phyloP scores from a whole-genome alignment of 352 stramenopile species.

The Phytophthora pistaciae region DNA sequence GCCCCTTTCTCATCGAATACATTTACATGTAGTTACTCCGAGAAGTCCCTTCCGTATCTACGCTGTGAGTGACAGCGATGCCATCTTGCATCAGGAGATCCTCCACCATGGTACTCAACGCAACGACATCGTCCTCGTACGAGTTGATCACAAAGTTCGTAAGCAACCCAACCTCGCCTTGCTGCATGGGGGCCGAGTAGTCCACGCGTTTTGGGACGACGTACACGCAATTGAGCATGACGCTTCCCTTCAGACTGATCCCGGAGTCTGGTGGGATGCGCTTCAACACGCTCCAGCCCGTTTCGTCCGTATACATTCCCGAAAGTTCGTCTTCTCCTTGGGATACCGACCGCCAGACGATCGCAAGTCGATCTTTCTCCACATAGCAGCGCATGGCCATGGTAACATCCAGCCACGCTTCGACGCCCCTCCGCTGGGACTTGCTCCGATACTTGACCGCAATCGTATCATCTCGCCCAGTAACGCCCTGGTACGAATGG shows the following conservation, averaged over 20 bases:
- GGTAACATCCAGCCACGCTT: constrained; percentile 44
- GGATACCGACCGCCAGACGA: constrained; percentile 61
- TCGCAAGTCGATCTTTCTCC: constrained; percentile 52
- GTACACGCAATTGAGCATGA: constrained; percentile 61
- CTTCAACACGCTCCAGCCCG: constrained; percentile 67
- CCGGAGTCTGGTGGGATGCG: constrained; percentile 38
- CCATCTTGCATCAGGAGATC: constrained; percentile 56
- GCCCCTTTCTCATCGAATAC: too few species aligned
- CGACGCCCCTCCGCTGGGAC: constrained; percentile 29
- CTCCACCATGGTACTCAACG: constrained; percentile 59
- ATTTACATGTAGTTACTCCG: background rate
- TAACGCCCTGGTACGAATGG: constrained; percentile 33
- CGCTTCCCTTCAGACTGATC: constrained; percentile 24
- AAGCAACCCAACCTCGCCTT: constrained; percentile 50
- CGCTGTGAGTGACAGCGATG: background rate
- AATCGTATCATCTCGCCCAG: constrained; percentile 45
- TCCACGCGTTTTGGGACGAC: constrained; percentile 48
- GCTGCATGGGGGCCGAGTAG: constrained; percentile 7
- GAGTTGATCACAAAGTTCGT: constrained; percentile 64
- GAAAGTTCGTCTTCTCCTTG: constrained; percentile 47
- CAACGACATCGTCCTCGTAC: constrained; percentile 64
- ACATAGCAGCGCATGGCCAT: constrained; percentile 63
- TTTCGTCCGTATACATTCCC: constrained; percentile 70
- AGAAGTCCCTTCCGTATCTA: background rate
- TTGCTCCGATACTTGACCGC: constrained; percentile 50